These are phyloP conservation scores for Primulina tabacum DNA, from an alignment of 257 asterid genomes.

Conservation along the genomic window DNA sequence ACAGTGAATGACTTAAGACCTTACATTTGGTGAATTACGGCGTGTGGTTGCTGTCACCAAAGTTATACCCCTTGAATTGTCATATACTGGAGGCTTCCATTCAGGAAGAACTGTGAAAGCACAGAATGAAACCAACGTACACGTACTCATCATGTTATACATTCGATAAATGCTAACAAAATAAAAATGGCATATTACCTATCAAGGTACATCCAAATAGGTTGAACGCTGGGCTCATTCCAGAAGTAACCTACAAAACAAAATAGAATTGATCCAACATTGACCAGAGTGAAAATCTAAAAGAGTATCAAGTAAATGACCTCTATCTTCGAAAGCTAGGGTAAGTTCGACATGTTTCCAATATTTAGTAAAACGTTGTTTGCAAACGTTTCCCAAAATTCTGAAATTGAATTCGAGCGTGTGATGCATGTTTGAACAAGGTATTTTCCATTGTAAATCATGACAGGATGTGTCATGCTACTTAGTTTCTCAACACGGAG, in stretches of 20 bases:
- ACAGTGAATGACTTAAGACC: constrained; percentile 22
- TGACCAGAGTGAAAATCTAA: constrained; percentile 4
- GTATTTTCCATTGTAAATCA: too few species aligned
- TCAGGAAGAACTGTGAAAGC: constrained; percentile 74
- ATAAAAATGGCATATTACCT: constrained; percentile 38
- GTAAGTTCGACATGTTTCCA: too few species aligned
- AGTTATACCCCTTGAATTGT: constrained; percentile 62
- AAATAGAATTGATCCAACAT: constrained; percentile 12
- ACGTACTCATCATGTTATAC: neutral
- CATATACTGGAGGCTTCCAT: constrained; percentile 96
- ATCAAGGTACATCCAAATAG: constrained; percentile 74
- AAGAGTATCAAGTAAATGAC: neutral
- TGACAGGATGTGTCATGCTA: too few species aligned
- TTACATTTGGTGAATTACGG: constrained; percentile 93
- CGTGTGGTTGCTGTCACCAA: constrained; percentile 94
- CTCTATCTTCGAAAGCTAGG: neutral
- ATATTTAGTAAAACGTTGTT: too few species aligned
- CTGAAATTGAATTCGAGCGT: too few species aligned
- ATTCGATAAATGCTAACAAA: neutral
- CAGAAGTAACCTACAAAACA: constrained; percentile 71
- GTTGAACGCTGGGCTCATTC: constrained; percentile 89
- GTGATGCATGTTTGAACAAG: too few species aligned
- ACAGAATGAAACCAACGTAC: constrained; percentile 12
- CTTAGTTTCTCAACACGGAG: too few species aligned
- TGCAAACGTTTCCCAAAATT: too few species aligned